Base-by-base conservation (phyloP, 352 stramenopile genomes). In the Elongisporangium anandrum region DNA sequence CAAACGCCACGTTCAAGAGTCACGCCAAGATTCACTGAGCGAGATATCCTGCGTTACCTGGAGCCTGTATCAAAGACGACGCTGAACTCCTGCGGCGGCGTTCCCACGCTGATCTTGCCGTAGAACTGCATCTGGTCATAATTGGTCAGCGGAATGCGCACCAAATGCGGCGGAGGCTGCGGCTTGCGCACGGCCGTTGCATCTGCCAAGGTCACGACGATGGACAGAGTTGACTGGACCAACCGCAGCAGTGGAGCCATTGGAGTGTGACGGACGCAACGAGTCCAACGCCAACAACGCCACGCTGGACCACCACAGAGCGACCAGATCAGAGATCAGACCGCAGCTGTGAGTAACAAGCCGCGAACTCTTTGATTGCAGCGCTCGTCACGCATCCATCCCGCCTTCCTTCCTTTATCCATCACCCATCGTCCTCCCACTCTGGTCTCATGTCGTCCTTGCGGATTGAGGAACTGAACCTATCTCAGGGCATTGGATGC, bases 31-130 rank as follows among this genome's bases (percentile, higher is more conserved):
- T 45, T 45, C 34, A 45, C 34, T 45, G 34, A 17, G 34, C 34
- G 50, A 24, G 19, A 19, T 24, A 47, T n/a, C 12, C 16, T 3
- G 21, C 7, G 16, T 12, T 55, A 75, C 67, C 67, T 87, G 1
- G 80, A 90, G 24, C 82, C 82, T 9, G 82, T 92, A 68, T 92
- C 82, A 58, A 92, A 92, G 69, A 90, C 88, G 54, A 92, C 78
- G 39, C 71, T 70, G 57, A 92, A 89, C 13, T 69, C 59, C 52
- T 90, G 79, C 12, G 78, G 72, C 23, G 82, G 82, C 24, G 82
- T 75, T 47, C 82, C 82, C 17, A 92, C 66, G 52, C 67, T 66
- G 22, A 92, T 73, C 24, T 41, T 64, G 49, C 82, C 82, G 63
- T 74, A 85, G 75, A 90, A 92, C 61, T 92, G 82, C 68, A 89